Conservation (phyloP, 2,329 filamentous ascomycete genomes). For the Botrytis hyacinthi region DNA sequence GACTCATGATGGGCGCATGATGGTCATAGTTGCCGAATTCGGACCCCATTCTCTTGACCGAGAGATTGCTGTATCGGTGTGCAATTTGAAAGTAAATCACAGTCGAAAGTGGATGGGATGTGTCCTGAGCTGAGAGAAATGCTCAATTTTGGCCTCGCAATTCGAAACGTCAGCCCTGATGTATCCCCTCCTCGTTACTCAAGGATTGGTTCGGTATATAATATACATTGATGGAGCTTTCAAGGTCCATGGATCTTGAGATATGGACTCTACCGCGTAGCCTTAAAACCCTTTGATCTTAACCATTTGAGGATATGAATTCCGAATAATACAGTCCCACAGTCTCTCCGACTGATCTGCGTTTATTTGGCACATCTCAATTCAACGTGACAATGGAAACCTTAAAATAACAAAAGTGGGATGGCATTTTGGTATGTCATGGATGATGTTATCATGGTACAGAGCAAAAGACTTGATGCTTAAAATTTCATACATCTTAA, state of each 20-base stretch:
- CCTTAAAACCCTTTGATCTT: not conserved
- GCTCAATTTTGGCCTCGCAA: conserved; percentile 3
- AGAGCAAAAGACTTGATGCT: not conserved
- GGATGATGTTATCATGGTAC: not conserved
- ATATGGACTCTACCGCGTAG: conserved; percentile 11
- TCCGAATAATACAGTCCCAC: not conserved
- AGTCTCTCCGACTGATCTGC: conserved; percentile 7
- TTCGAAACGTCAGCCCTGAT: conserved; percentile 5
- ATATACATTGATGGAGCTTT: conserved; percentile 5
- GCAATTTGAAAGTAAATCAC: not conserved
- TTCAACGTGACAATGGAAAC: not conserved
- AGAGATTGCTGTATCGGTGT: conserved; percentile 1
- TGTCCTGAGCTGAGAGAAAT: not conserved
- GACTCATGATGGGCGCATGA: conserved; percentile 18
- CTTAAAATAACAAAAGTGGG: conserved; percentile 12
- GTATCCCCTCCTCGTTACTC: not conserved
- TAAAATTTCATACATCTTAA: conserved; percentile 2
- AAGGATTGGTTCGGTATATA: not conserved
- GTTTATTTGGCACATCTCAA: conserved; percentile 2
- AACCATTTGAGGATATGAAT: not conserved
- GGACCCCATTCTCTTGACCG: conserved; percentile 2
- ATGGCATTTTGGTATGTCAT: not conserved
- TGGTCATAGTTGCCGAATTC: conserved; percentile 15
- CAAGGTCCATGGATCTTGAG: not conserved
- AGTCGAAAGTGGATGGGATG: conserved; percentile 1